Percentiles rank a stretch among this genome's conserved stretches.
These are phyloP conservation scores for Mucuna pruriens DNA, from an alignment of 306 rosid genomes.

Conservation along the genomic window DNA sequence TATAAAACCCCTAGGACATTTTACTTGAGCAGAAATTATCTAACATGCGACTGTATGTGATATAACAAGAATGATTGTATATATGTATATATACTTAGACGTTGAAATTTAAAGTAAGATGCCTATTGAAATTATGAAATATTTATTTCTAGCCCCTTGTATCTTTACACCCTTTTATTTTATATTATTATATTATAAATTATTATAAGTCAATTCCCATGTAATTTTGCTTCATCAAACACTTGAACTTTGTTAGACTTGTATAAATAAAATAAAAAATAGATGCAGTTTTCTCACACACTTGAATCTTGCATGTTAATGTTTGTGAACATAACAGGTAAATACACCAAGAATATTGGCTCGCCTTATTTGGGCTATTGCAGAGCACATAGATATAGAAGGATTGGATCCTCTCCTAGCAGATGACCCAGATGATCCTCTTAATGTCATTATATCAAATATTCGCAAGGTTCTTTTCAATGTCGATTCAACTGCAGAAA, in stretches of 20 bases:
- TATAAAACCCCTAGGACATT: constrained; percentile 6
- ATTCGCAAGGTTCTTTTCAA: constrained; percentile 87
- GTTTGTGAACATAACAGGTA: constrained; percentile 65
- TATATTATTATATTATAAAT: no score
- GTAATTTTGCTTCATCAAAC: constrained; percentile 17
- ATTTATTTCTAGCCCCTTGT: background rate
- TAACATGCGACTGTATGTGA: background rate
- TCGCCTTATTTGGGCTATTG: constrained; percentile 90
- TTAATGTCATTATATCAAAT: constrained; percentile 80
- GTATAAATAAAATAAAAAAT: background rate
- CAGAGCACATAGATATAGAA: constrained; percentile 95
- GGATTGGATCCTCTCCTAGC: constrained; percentile 99
- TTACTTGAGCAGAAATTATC: background rate
- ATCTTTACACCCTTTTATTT: background rate
- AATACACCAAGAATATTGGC: constrained; percentile 89
- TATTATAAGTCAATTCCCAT: constrained; percentile 4
- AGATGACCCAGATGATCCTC: constrained; percentile 96
- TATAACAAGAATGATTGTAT: background rate
- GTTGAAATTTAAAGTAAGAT: constrained; percentile 10
- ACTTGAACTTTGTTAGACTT: background rate
- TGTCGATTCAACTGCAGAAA: constrained; percentile 75
- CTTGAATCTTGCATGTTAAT: constrained; percentile 28
- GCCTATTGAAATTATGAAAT: background rate
- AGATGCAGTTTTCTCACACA: background rate
- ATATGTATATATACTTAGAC: background rate